Base-by-base conservation (phyloP, 2,329 filamentous ascomycete genomes). In the Sporothrix dimorphospora region DNA sequence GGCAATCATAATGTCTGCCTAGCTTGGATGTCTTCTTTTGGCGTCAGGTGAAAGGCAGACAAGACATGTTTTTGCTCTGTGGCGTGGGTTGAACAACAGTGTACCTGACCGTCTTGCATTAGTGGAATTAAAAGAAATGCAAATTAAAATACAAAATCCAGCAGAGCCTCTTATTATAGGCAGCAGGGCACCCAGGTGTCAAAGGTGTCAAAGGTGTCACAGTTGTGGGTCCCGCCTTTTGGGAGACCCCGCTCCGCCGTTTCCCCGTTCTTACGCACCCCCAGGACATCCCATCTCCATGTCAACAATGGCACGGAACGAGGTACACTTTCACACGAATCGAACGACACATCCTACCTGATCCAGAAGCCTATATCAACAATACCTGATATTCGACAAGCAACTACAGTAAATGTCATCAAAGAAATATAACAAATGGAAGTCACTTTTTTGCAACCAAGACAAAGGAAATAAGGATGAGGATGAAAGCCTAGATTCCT, bases 151-250 rank as follows among this genome's bases (percentile, higher is more conserved):
- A 4, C 30, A n/a, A 21, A 61, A 61, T 61, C 9, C 57, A 38
- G 30, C 57, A 61, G 57, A 61, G 61, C 61, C 61, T 65, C 40
- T 45, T 65, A 30, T 65, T 65, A 65, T 65, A 65, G 61, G 61
- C 61, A 65, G 61, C 61, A 65, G 61, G 40, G 21, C 61, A 61
- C 19, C 19, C 30, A 61, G 16, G 14, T 21, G 30, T 12, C 30
- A 19, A 30, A 21, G 30, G 30, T 61, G 30, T 61, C 30, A 61
- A 30, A 21, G 30, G 30, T 61, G 30, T 61, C 30, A 61, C 57
- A n/a, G 19, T 40, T 61, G 57, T 61, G 57, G 57, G 34, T 53
- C 49, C 49, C 49, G 57, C 57, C 19, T 34, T 21, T 61, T 61
- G 57, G 57, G 57, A 14, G 16, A 14, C 55, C 55, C 30, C 16